Base-by-base conservation (phyloP, 345 rosid species). In the Kernera saxatilis region DNA sequence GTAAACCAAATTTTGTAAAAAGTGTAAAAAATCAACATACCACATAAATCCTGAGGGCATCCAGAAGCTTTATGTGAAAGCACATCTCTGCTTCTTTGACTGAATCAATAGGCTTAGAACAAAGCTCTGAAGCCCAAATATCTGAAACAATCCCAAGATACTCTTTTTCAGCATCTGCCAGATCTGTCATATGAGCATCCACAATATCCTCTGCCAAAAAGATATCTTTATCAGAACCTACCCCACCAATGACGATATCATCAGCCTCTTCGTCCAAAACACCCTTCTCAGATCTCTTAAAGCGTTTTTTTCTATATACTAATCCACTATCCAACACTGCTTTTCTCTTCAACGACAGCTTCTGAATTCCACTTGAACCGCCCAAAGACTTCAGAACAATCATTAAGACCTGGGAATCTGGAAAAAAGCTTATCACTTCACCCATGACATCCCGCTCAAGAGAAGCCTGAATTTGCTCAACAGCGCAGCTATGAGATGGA, bases 321-420 rank as follows among this genome's bases (percentile, higher is more conserved):
- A 62, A 59, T 72, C 48, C 69, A 48, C 64, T 51, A 50, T 78
- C 79, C 58, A 53, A 67, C 76, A 67, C 82, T 44, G 77, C 69
- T 78, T 76, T 75, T 76, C 93, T 86, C 81, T 91, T 89, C 76
- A 37, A 35, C 73, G 64, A 46, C 39, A 45, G 73, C 51, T 70
- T 78, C 39, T 37, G 49, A 53, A 30, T 69, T 72, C 70, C 79
- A 43, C 66, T 66, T 25, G 62, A 76, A 73, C 76, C 70, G 53
- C 77, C 78, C 53, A 82, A 74, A 19, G 91, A 48, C 63, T 96
- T 86, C 64, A 91, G 86, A 27, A 82, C 58, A 66, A 73, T 82
- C 82, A 88, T 53, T 15, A 94, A 72, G 65, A 91, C 96, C 78
- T 91, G 97, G 6, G 81, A 83, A 88, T 94, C 95, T 65, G 95